A percentile compares a stretch with the other conserved stretches of the same genome.
These are phyloP conservation scores for Nicotiana obtusifolia DNA, from an alignment of 257 asterid species.

Conservation along the genomic window DNA sequence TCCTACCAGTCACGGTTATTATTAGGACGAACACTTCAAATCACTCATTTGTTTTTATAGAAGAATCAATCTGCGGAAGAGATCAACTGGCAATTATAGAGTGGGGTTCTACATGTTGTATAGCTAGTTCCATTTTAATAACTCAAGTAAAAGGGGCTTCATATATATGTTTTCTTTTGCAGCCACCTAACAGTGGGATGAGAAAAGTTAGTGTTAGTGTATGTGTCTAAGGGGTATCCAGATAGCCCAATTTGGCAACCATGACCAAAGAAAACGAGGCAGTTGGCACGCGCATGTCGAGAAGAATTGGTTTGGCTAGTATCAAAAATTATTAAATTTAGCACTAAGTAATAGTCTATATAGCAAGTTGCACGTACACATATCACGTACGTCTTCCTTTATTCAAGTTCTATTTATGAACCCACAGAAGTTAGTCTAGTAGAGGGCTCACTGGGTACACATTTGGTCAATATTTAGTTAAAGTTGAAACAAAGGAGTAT, in stretches of 20 bases:
- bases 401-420: too few species aligned
- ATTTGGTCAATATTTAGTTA: too few species aligned
- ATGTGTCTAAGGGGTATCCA: neutral
- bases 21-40: neutral
- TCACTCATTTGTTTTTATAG: neutral
- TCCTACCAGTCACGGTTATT: neutral
- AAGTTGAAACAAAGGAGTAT: too few species aligned
- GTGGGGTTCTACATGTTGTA: neutral
- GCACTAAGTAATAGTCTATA: too few species aligned
- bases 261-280: too few species aligned
- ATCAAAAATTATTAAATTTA: too few species aligned
- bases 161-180: neutral
- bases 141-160: neutral
- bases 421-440: too few species aligned
- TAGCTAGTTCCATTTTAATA: neutral
- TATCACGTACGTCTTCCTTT: too few species aligned
- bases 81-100: neutral
- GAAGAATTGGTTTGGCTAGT: too few species aligned
- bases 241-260: neutral
- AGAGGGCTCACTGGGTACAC: too few species aligned
- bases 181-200: neutral
- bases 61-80: neutral
- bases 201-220: neutral
- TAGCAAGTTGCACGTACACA: too few species aligned
- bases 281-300: too few species aligned